Conservation (phyloP, 805 yeast genomes). For the Candida tallmaniae region DNA sequence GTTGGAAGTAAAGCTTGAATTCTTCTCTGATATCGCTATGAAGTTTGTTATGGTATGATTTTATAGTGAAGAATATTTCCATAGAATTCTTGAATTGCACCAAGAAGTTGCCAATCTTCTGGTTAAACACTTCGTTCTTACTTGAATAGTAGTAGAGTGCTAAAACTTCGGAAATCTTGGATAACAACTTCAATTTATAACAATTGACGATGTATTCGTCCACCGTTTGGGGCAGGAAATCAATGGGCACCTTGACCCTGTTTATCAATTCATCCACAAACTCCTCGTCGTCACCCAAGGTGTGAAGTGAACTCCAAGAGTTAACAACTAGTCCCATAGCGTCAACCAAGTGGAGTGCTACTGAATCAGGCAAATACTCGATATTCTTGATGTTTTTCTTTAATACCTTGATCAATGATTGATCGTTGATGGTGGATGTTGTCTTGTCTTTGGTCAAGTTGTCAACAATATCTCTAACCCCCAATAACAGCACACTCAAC, state of each 20-base stretch:
- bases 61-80: conserved; percentile 34
- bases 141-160: conserved; percentile 67
- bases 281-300: conserved; percentile 36
- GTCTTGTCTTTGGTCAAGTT: conserved; percentile 18
- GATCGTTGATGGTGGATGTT: conserved; percentile 2
- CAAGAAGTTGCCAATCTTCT: conserved; percentile 41
- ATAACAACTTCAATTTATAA: conserved; percentile 52
- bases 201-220: conserved; percentile 26
- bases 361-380: conserved; percentile 53
- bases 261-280: conserved; percentile 41
- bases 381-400: conserved; percentile 52
- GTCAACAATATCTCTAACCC: conserved; percentile 50
- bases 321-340: conserved; percentile 72
- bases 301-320: conserved; percentile 47
- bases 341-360: conserved; percentile 65
- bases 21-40: conserved; percentile 41
- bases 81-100: conserved; percentile 29
- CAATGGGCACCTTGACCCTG: conserved; percentile 19
- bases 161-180: conserved; percentile 70
- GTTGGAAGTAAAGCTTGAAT: conserved; percentile 49
- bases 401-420: conserved; percentile 51
- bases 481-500: conserved; percentile 62
- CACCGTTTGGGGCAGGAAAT: conserved; percentile 4
- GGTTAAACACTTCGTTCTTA: conserved; percentile 35
- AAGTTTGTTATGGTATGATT: conserved; percentile 42